Conservation (phyloP, 495 filamentous ascomycete genomes). For the Margaritispora aquatica region DNA sequence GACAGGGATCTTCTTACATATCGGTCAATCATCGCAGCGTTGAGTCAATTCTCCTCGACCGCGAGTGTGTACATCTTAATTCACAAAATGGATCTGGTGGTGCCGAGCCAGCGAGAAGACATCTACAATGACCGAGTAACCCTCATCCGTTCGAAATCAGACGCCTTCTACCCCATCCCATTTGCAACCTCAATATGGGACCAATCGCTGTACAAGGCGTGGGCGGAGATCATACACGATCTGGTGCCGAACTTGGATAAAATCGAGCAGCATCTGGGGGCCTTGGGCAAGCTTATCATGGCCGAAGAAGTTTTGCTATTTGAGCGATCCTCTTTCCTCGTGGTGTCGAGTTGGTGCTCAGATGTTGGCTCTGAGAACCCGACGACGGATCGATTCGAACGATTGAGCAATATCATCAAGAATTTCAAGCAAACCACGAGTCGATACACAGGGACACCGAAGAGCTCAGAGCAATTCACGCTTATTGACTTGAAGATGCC, state of each 20-base stretch:
- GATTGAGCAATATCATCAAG: slow-evolving; percentile 93
- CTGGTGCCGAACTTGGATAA: slow-evolving; percentile 88
- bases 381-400: slow-evolving; percentile 85
- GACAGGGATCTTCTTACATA: slow-evolving; percentile 88
- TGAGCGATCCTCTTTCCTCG: slow-evolving; percentile 91
- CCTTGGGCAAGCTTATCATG: slow-evolving; percentile 74
- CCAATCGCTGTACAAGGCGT: slow-evolving; percentile 94
- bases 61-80: slow-evolving; percentile 74
- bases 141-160: slow-evolving; percentile 68
- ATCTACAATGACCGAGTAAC: slow-evolving; percentile 74
- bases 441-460: slow-evolving; percentile 43
- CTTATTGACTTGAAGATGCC: slow-evolving; percentile 49
- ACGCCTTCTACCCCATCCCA: slow-evolving; percentile 62
- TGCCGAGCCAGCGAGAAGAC: slow-evolving; percentile 63
- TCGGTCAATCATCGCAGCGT: slow-evolving; percentile 73
- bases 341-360: slow-evolving; percentile 79
- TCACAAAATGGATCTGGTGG: slow-evolving; percentile 99
- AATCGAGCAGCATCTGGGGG: slow-evolving; percentile 76
- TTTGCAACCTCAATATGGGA: slow-evolving; percentile 98
- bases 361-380: slow-evolving; percentile 71
- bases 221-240: slow-evolving; percentile 94
- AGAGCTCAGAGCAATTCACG: slow-evolving; percentile 50
- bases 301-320: slow-evolving; percentile 94
- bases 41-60: slow-evolving; percentile 66
- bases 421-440: slow-evolving; percentile 78